Evolutionary conservation across 768 basidiomycete species (phyloP).

Genomic region (Suillus brevipes): DNA sequence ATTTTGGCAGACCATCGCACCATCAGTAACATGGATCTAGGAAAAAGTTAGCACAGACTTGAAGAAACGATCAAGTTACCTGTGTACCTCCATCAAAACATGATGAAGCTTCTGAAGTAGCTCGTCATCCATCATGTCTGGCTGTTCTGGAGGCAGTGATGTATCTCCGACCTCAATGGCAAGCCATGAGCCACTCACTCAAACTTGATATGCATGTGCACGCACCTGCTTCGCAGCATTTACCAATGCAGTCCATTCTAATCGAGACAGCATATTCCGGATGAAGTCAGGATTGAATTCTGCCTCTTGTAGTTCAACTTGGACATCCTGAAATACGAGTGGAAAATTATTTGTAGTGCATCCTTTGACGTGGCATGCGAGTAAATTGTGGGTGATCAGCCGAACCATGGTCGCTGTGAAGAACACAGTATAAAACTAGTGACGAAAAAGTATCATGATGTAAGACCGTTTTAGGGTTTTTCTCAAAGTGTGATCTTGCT

Average conservation of each 20-base stretch:
- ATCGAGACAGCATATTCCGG: conserved; percentile 75
- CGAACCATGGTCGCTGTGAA: conserved; percentile 65
- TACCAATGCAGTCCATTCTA: conserved; percentile 90
- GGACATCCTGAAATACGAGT: conserved; percentile 74
- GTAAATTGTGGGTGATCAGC: conserved; percentile 92
- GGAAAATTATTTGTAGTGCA: conserved; percentile 96
- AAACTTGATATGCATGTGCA: conserved; percentile 5
- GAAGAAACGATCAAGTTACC: not conserved
- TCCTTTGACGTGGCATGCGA: conserved; percentile 90
- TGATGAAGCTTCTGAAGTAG: conserved; percentile 84
- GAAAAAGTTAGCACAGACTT: not conserved
- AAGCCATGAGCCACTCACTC: not conserved
- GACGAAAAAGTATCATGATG: conserved; percentile 3
- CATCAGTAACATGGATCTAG: conserved; percentile 91
- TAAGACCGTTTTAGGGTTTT: not conserved
- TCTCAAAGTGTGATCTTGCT: not conserved
- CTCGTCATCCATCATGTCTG: conserved; percentile 79
- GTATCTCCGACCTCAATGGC: conserved; percentile 78
- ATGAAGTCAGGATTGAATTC: conserved; percentile 92
- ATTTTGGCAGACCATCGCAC: conserved; percentile 89
- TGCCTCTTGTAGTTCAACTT: conserved; percentile 78
- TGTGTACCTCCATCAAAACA: conserved; percentile 83
- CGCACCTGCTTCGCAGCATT: conserved; percentile 76
- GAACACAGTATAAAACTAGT: no score
- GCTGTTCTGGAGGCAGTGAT: conserved; percentile 71